Evolutionary conservation across 2,329 filamentous ascomycete species (phyloP), one percentile per base, ranked within the genome.

Genomic region (Alternaria postmessia): DNA sequence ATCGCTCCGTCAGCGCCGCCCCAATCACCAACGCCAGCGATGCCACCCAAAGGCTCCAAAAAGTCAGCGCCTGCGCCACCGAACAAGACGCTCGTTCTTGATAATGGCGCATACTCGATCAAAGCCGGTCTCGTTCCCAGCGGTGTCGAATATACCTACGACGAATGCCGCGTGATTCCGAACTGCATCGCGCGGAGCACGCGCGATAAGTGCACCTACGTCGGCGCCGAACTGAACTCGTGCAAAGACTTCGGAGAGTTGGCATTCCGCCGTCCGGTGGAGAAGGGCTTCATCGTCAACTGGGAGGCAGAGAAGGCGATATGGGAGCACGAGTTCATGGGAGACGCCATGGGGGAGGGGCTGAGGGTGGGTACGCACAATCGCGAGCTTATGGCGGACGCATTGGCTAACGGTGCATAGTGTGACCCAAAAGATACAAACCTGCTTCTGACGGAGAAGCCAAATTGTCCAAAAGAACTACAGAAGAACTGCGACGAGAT

Each of bases 251-350:
- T 93, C 81, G 93, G 93, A 66, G 94, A 97, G 77, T 88, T 96
- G 20, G 86, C 88, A 8, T 97, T 97, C 72, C 87, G 94, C 1
- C 85, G 94, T 0, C 95, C 95, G 0, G 91, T 98, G 1, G 95
- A 99, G 79, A 96, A 94, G 79, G 95, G 95, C 7, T 98, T 92
- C 74, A 85, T 98, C 51, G 94, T 98, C 62, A 97, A 94, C 75
- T 99, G 95, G 95, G 95, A 99, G 79, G 90, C 91, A 0, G 88
- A 99, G 81, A 94, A 92, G 79, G 94, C 95, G 73, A 92, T 99
- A 52, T 99, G 95, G 95, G 93, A 97, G 72, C 88, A 90, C 68
- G 89, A 94, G 61, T 91, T 98, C 73, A 89, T 96, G 69, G 88
- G 91, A 67, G 82, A 94, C 66, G 88, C 91, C 66, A 83, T 86